These are phyloP conservation scores for Fusarium pseudoanthophilum DNA, from an alignment of 2,329 filamentous ascomycete species.

Conservation along the genomic window DNA sequence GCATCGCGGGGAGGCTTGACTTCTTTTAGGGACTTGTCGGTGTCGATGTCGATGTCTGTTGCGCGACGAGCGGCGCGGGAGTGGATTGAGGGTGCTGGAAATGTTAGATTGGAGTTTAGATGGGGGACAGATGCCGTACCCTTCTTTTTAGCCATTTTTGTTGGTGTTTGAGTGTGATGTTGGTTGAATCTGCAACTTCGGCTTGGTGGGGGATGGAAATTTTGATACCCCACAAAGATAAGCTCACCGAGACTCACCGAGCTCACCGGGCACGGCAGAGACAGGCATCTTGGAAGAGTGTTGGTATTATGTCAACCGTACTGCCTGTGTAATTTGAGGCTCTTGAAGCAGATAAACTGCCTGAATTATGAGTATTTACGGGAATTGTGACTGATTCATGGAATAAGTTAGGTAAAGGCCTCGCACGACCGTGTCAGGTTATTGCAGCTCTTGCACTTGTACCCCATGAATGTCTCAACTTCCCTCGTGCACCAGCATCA, in stretches of 20 bases:
- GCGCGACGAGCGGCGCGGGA: slow-evolving; percentile 81
- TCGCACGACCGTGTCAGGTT: too few relatives aligned
- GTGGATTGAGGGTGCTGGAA: slow-evolving; percentile 70
- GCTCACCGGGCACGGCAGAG: slow-evolving; percentile 12
- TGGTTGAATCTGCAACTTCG: slow-evolving; percentile 28
- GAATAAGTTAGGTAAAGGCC: background rate
- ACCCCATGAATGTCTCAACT: slow-evolving; percentile 13
- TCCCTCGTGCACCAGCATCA: slow-evolving; percentile 7
- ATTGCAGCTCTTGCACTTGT: background rate
- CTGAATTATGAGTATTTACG: fast-evolving
- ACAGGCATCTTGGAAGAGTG: background rate
- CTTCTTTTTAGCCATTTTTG: slow-evolving; percentile 49
- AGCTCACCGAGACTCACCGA: slow-evolving; percentile 41
- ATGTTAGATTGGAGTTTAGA: slow-evolving; percentile 8
- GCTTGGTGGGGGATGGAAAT: slow-evolving; percentile 42
- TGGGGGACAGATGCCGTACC: slow-evolving; percentile 18
- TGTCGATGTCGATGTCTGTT: slow-evolving; percentile 74
- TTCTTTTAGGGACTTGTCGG: slow-evolving; percentile 76
- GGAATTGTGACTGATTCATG: background rate
- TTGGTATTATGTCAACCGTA: background rate
- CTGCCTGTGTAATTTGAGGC: background rate
- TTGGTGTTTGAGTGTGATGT: slow-evolving; percentile 24
- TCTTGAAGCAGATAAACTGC: fast-evolving
- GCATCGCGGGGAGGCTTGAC: slow-evolving; percentile 56
- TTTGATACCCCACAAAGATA: slow-evolving; percentile 45